Evolutionary conservation across 2,329 filamentous ascomycete species (phyloP), one percentile per base, ranked within the genome.

Genomic region (Amauroascus niger): DNA sequence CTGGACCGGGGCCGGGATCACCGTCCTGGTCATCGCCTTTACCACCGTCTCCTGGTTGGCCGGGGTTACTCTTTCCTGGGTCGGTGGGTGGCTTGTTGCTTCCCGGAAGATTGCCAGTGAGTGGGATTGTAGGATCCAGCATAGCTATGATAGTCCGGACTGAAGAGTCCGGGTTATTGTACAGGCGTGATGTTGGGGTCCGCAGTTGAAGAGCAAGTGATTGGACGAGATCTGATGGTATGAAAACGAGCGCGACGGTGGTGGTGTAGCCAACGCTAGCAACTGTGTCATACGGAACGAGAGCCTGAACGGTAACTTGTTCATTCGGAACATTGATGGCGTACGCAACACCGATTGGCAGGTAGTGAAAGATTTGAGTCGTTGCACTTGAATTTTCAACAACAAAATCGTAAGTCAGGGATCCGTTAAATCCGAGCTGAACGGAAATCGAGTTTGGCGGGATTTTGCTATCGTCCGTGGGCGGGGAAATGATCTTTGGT

Each of bases 321-420:
- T 75, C 62, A 55, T 58, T 40, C 39, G 64, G 57, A 52, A 66
- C 43, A 52, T 66, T 28, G 16, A 64, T 56, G 41, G 80, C 85
- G 59, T 84, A 79, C 1, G 79, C 74, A 48, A 95, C 76, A 59
- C 87, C 88, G 50, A 75, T 62, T 0, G 89, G 89, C 3, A 96
- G 74, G 59, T 81, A 86, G 51, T 80, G 72, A 74, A 96, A 95
- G 63, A 98, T 87, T 70, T 97, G 91, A 37, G 81, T 81, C 4
- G 88, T 86, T 16, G 89, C 86, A 59, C 84, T 77, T 13, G 81
- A 76, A 58, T 85, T 82, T 20, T 74, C 75, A 9, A 85, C 83
- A 26, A 97, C 86, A 65, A 94, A 95, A 7, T 79, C 73, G 69
- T 93, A 98, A 72, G 94, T 91, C 61, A 95, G 78, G 1, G 80